phyloP scores from a whole-genome alignment of 768 basidiomycete species.

The Boletus sp. region DNA sequence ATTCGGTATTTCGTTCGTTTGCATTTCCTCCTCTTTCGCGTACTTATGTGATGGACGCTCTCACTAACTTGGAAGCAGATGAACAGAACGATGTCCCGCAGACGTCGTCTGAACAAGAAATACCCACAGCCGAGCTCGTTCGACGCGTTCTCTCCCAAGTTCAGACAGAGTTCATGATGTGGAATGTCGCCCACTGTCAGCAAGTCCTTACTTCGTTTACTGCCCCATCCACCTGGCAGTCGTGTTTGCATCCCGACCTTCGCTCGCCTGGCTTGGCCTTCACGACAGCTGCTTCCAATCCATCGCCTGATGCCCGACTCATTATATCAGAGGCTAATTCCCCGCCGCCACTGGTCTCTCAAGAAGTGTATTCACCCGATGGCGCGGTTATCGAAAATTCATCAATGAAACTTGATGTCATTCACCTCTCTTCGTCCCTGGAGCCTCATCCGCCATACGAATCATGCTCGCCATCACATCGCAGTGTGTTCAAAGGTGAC shows the following conservation, averaged over 20 bases:
- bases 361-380: constrained; percentile 15
- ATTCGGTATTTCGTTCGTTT: background rate
- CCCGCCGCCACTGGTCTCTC: constrained; percentile 1
- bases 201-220: constrained; percentile 14
- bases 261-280: constrained; percentile 1
- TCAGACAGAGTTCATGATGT: constrained; percentile 22
- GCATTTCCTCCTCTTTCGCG: background rate
- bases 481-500: constrained; percentile 52
- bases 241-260: constrained; percentile 10
- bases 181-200: constrained; percentile 16
- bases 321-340: background rate
- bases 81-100: constrained; percentile 11
- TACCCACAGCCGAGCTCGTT: constrained; percentile 10
- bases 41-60: background rate
- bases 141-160: constrained; percentile 18
- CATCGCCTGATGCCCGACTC: background rate
- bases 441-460: constrained; percentile 47
- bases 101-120: constrained; percentile 1
- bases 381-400: constrained; percentile 10
- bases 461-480: constrained; percentile 47
- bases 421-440: constrained; percentile 10
- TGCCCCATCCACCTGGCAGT: constrained; percentile 14
- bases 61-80: constrained; percentile 5
- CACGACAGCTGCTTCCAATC: background rate
- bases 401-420: constrained; percentile 13